Base-by-base conservation (phyloP, 1,139 yeast species). In the Torulaspora globosa region DNA sequence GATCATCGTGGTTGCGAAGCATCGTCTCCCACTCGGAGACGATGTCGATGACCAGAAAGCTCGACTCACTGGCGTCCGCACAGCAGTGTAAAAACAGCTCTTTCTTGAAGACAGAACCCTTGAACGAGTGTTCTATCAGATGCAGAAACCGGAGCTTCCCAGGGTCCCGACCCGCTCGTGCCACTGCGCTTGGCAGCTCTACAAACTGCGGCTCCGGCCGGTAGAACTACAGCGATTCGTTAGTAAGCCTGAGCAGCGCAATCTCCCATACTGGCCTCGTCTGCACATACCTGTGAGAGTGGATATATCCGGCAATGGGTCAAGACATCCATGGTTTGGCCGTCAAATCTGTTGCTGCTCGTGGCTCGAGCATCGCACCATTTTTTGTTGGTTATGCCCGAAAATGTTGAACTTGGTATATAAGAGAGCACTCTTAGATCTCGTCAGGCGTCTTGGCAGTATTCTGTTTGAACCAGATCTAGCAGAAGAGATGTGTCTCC, bases 251-350 rank as follows among this genome's bases (percentile, higher is more conserved):
- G 23, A 21, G 14, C 41, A 14, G 24, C n/a, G 28, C 37, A 12
- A 30, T 29, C 30, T 16, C n/a, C n/a, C n/a, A n/a, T 16, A 11
- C n/a, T 29, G 14, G 28, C n/a, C 18, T 14, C 11, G 30, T 14
- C 30, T 21, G 11, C n/a, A 50, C 54, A 40, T 51, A 54, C 55
- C 18, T 52, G 54, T 3, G 63, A 55, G 9, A 62, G 45, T 23
- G 63, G 61, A 39, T 62, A 60, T 6, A 58, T 49, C 45, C 57
- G 55, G 41, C 63, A 59, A 41, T 59, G 57, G 14, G 56, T 54
- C 39, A 62, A 36, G 8, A 62, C 53, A 28, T 62, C 63, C 66
- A 62, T 62, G 24, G 27, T 26, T 16, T 34, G 15, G 15, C 11
- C 11, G 36, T 12, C 11, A 18, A 12, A 11, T 15, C 14, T 5